These are phyloP conservation scores for Fusarium cyanostomum DNA, from an alignment of 2,329 filamentous ascomycete species.

Conservation along the genomic window DNA sequence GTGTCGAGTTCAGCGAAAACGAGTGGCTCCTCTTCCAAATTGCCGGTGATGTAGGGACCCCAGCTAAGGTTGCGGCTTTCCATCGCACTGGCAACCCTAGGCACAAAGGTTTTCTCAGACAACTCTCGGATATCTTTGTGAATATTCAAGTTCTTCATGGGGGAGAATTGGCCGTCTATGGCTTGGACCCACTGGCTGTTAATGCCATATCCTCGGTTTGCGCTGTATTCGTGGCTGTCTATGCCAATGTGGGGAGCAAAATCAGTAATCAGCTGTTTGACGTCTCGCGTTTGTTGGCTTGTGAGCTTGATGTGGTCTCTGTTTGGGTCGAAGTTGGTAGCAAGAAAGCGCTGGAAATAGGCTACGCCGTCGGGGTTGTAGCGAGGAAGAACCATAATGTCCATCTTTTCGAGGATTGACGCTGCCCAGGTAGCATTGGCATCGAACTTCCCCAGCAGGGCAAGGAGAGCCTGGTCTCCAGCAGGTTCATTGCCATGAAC, in stretches of 20 bases:
- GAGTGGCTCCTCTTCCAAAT: slow-evolving; percentile 20
- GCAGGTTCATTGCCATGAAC: slow-evolving; percentile 45
- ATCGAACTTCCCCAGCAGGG: slow-evolving; percentile 42
- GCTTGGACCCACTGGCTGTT: slow-evolving; percentile 38
- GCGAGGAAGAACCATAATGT: slow-evolving; percentile 43
- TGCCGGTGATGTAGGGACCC: slow-evolving; percentile 42
- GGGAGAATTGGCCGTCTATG: slow-evolving; percentile 40
- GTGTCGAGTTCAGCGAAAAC: slow-evolving; percentile 42
- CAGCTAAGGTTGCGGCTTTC: slow-evolving; percentile 37
- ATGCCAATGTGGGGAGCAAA: slow-evolving; percentile 42
- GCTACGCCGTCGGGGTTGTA: slow-evolving; percentile 45
- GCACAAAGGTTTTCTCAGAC: slow-evolving; percentile 34
- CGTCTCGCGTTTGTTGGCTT: slow-evolving; percentile 37
- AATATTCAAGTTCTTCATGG: slow-evolving; percentile 44
- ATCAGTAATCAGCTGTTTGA: slow-evolving; percentile 37
- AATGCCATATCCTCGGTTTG: slow-evolving; percentile 38
- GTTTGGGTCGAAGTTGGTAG: slow-evolving; percentile 42
- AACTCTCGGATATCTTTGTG: slow-evolving; percentile 42
- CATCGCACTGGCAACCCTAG: slow-evolving; percentile 32
- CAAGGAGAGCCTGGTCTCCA: slow-evolving; percentile 41
- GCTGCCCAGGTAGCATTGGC: slow-evolving; percentile 40
- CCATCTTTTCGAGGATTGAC: slow-evolving; percentile 40
- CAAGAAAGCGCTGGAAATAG: slow-evolving; percentile 43
- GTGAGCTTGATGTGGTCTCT: slow-evolving; percentile 43
- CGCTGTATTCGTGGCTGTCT: slow-evolving; percentile 42